Conservation (phyloP, 164 flowering plant genomes). For the Aristolochia fimbriata region DNA sequence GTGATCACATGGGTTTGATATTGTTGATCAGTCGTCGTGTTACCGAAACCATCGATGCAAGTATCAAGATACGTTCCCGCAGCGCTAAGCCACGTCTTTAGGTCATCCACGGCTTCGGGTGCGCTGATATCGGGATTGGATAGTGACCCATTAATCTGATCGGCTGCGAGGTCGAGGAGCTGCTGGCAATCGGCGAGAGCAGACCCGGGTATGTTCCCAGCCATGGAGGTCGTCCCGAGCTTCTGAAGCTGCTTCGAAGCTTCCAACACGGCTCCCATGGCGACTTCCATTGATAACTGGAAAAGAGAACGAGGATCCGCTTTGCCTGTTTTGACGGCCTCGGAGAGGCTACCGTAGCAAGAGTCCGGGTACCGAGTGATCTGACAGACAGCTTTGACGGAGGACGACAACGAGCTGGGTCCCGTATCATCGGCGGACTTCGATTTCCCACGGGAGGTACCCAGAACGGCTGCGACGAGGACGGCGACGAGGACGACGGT, state of each 20-base stretch:
- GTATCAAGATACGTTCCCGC: conserved; percentile 55
- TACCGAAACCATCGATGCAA: conserved; percentile 56
- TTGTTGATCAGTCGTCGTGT: conserved; percentile 18
- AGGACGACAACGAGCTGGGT: conserved; percentile 6
- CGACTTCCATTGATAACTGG: conserved; percentile 37
- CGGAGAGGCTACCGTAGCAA: conserved; percentile 33
- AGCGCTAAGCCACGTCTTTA: conserved; percentile 64
- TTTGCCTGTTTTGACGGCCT: conserved; percentile 8
- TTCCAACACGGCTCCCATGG: conserved; percentile 18
- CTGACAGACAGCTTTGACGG: conserved; percentile 35
- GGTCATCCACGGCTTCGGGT: conserved; percentile 26
- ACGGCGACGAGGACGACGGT: conserved; percentile 28
- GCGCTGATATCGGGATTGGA: conserved; percentile 9
- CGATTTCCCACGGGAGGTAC: conserved; percentile 16
- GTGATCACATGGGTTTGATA: conserved; percentile 10
- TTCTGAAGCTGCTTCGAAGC: neutral
- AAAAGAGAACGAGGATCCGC: conserved; percentile 32
- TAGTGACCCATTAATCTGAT: conserved; percentile 34
- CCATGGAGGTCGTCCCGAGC: conserved; percentile 1
- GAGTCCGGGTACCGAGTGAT: conserved; percentile 35
- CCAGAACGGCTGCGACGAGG: conserved; percentile 36
- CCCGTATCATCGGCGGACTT: conserved; percentile 1
- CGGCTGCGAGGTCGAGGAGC: conserved; percentile 42
- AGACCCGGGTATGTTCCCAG: conserved; percentile 11
- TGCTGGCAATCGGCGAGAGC: conserved; percentile 40